phyloP scores from a whole-genome alignment of 306 rosid species.

The Glycine latifolia region DNA sequence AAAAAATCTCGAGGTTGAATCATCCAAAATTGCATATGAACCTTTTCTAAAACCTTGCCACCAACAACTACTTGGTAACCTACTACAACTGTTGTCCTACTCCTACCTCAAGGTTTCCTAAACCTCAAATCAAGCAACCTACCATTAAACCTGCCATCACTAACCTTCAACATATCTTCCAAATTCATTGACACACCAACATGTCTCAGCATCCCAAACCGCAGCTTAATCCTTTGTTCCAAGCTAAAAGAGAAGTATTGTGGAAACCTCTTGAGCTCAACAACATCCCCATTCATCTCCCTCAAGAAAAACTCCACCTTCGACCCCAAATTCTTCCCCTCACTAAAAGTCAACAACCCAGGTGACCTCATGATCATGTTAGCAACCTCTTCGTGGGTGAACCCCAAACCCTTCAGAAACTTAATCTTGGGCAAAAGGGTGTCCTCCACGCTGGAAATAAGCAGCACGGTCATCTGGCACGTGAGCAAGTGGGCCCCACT shows the following conservation, averaged over 20 bases:
- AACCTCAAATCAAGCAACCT: constrained; percentile 62
- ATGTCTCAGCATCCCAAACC: constrained; percentile 59
- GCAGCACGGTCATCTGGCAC: constrained; percentile 49
- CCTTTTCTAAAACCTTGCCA: too few relatives aligned
- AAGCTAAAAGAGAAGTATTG: constrained; percentile 86
- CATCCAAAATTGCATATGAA: too few relatives aligned
- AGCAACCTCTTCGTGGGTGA: constrained; percentile 57
- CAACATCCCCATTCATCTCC: constrained; percentile 71
- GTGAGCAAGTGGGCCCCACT: constrained; percentile 45
- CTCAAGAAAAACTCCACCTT: constrained; percentile 67
- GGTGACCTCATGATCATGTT: constrained; percentile 84
- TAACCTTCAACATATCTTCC: constrained; percentile 63
- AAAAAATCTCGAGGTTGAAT: too few relatives aligned
- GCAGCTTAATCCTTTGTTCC: constrained; percentile 72
- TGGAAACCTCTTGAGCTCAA: constrained; percentile 71
- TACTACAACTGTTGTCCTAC: background rate
- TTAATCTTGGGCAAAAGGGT: constrained; percentile 53
- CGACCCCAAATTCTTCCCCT: constrained; percentile 57
- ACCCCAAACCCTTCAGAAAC: constrained; percentile 52
- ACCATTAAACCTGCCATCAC: constrained; percentile 72
- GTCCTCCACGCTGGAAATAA: constrained; percentile 51
- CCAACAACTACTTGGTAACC: too few relatives aligned
- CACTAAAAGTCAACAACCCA: constrained; percentile 69
- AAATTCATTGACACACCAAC: constrained; percentile 53
- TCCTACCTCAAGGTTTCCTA: constrained; percentile 34